A percentile compares a stretch with the other conserved stretches of the same genome.
These are phyloP conservation scores for Rhizophagus clarus DNA, from an alignment of 192 early-diverging fungal species.

Conservation along the genomic window DNA sequence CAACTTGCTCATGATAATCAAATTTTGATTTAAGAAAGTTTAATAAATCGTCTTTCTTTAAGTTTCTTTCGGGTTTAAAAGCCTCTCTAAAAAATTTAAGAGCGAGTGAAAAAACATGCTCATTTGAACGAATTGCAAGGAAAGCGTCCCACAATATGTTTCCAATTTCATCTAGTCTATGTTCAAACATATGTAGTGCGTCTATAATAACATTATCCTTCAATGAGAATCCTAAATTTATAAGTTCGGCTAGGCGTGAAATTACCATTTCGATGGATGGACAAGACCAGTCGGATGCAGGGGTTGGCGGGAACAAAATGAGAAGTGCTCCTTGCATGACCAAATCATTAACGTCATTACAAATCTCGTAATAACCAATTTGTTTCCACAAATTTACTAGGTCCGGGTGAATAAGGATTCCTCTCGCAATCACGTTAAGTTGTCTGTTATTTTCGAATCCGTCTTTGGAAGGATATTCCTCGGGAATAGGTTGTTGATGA, in stretches of 20 bases:
- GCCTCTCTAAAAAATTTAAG: too few relatives aligned
- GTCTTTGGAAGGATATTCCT: too few relatives aligned
- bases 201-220: constrained; percentile 7
- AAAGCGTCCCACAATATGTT: too few relatives aligned
- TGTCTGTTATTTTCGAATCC: constrained; percentile 6
- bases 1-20: too few relatives aligned
- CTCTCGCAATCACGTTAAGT: constrained; percentile 15
- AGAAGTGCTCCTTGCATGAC: constrained; percentile 21
- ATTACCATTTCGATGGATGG: not conserved
- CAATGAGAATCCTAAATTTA: constrained; percentile 2
- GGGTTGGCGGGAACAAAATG: constrained; percentile 10
- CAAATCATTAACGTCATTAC: not conserved
- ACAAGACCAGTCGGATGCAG: not conserved
- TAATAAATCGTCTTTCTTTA: too few relatives aligned
- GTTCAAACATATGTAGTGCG: constrained; percentile 8
- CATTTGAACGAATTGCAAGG: too few relatives aligned
- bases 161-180: too few relatives aligned
- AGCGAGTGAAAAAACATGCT: too few relatives aligned
- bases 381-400: constrained; percentile 8
- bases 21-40: too few relatives aligned
- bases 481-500: not conserved
- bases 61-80: too few relatives aligned
- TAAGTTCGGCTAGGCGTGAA: not conserved
- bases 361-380: constrained; percentile 1
- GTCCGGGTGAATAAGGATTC: constrained; percentile 6